Base-by-base conservation (phyloP, 768 basidiomycete genomes). In the Rhizopogon vulgaris region DNA sequence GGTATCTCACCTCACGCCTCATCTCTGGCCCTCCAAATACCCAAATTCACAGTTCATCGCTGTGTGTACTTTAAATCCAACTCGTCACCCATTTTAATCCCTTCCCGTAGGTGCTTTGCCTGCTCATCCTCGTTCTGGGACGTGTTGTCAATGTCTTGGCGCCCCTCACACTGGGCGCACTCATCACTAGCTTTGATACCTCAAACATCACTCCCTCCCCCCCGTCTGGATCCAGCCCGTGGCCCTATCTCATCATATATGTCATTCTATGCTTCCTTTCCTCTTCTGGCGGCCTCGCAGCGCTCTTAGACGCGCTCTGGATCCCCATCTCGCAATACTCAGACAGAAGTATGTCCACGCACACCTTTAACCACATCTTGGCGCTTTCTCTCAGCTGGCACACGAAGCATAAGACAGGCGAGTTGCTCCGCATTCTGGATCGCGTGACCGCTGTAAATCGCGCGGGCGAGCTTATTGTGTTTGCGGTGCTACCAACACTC, bases 361-460 rank as follows among this genome's bases (percentile, higher is more conserved):
- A 94, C 49, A 87, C 91, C 10, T 90, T 89, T 69, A 82, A 93
- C 54, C 94, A 95, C 61, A 70, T 96, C 2, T 75, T 97, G 7
- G 88, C 90, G 55, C 80, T 97, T 4, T 90, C 89, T 1, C 83
- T 94, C 57, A 78, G 85, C 4, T 92, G 86, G 78, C 91, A 87
- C 63, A 87, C 81, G 6, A 84, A 78, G 50, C 78, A 84, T 42
- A 93, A 88, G 72, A 90, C 92, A 1, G 93, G 91, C 24, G 90
- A 68, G 25, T 70, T 61, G 24, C 47, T 53, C 34, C 40, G 48
- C 24, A 89, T 93, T 41, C 75, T 92, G 18, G 86, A 89, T 57
- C 81, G 90, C 51, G 89, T 90, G 3, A 85, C 85, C 22, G 88
- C 90, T 0, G 90, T 95, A 63, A 94, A 94, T 69, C 85, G 80